A percentile compares a stretch with the other conserved stretches of the same genome.
Evolutionary conservation across 2,329 filamentous ascomycete genomes (phyloP).

Genomic region (Verticillium zaregamsianum): DNA sequence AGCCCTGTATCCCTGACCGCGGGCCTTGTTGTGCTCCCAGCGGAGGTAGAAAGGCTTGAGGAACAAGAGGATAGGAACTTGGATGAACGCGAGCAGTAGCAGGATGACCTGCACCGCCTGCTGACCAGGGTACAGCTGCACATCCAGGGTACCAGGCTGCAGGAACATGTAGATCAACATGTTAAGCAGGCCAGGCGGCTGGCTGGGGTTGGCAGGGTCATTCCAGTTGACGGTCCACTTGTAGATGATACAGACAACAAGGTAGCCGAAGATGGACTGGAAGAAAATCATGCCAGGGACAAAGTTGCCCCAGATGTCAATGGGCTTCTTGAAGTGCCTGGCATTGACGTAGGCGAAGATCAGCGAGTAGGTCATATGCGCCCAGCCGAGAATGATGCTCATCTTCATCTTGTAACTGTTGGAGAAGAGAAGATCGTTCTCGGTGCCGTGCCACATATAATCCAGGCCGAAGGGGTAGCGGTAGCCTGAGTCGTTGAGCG

Average conservation of each 20-base stretch:
- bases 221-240: constrained; percentile 94
- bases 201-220: constrained; percentile 49
- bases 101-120: constrained; percentile 68
- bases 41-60: constrained; percentile 94
- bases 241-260: constrained; percentile 90
- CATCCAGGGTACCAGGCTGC: constrained; percentile 69
- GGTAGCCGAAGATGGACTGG: constrained; percentile 96
- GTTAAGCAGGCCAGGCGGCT: constrained; percentile 86
- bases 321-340: constrained; percentile 86
- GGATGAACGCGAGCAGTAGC: constrained; percentile 74
- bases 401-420: constrained; percentile 99
- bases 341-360: constrained; percentile 92
- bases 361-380: constrained; percentile 97
- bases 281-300: constrained; percentile 99
- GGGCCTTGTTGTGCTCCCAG: constrained; percentile 86
- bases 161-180: constrained; percentile 99
- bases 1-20: constrained; percentile 84
- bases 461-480: constrained; percentile 95
- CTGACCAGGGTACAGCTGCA: constrained; percentile 78
- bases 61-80: constrained; percentile 88
- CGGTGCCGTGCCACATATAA: constrained; percentile 93
- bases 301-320: constrained; percentile 98
- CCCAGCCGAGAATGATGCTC: constrained; percentile 95
- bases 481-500: constrained; percentile 65
- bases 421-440: constrained; percentile 91